Base-by-base conservation (phyloP, 2,329 filamentous ascomycete species). In the Clonostachys sp. region DNA sequence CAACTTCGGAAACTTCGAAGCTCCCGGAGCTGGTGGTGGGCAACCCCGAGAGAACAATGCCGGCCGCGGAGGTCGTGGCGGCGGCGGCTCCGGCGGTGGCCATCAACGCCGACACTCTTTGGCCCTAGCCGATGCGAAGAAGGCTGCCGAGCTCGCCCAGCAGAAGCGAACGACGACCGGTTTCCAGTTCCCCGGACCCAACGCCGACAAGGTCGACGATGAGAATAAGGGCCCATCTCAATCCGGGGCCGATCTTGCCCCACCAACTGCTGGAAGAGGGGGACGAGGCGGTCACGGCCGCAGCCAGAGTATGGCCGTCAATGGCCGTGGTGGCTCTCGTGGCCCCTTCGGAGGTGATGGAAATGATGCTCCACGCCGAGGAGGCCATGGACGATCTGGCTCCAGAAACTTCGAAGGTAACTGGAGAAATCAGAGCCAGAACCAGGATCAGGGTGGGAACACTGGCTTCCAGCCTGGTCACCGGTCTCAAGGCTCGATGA, bases 351-450 rank as follows among this genome's bases (percentile, higher is more conserved):
- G 81, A 44, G 57, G 67, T 53, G 89, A 91, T 66, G 65, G 62
- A 41, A 62, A 55, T 51, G 89, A 94, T 55, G 87, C 91, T 62
- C 77, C 89, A 51, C 87, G 89, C 57, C 84, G 86, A 57, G 88
- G 87, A 40, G 86, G 89, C 48, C 94, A 99, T 64, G 85, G 81
- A 53, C 83, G 94, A 52, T 86, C 85, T 34, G 82, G 82, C 12
- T 99, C 94, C 20, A 84, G 94, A 53, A 99, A 97, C 70, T 97
- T 97, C 61, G 94, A 99, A 57, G 86, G 91, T 59, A 99, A 99
- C 70, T 99, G 94, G 94, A 88, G 94, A 59, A 95, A 91, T 61
- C 91, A 88, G 57, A 61, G 61, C 55, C 75, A 79, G 54, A 77
- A 78, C 59, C 87, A 89, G 63, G 85, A 86, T 46, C 71, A 74